Base-by-base conservation (phyloP, 2,329 filamentous ascomycete genomes). In the Diaporthe aspalathi region DNA sequence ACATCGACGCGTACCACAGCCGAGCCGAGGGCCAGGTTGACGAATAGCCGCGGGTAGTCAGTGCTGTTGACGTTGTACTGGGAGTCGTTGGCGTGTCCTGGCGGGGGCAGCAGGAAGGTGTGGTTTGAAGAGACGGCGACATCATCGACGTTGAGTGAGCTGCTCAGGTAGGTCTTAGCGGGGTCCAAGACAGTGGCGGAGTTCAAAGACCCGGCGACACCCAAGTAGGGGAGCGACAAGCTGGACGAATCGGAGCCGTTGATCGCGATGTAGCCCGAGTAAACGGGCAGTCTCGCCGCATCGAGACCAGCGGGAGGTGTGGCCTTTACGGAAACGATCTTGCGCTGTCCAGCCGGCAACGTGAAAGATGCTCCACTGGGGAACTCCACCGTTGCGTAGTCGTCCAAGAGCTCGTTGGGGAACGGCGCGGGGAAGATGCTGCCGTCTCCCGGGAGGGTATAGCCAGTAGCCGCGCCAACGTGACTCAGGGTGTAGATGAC, bases 401-500 rank as follows among this genome's bases (percentile, higher is more conserved):
- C 77, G n/a, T 78, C 74, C 1, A 81, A 76, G 7, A 84, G 77
- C 11, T 85, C 80, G 38, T 84, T 86, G 32, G 87, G 86, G 74
- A 87, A 88, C 0, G 68, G 20, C 14, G 78, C 78, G 0, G 85
- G 82, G 56, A 79, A 80, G 52, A 81, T 81, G 35, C 76, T 75
- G 43, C 72, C 76, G 2, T 77, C 74, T 32, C 75, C 75, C 1
- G 82, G 79, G 74, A 84, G 85, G 0, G 89, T 87, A 78, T 90
- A 90, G 68, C 85, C 84, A 3, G 88, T 88, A 16, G 84, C 79
- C 16, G 88, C 84, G 2, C 84, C 83, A 8, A 84, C 78, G 72
- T 89, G 83, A 32, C 82, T 83, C 14, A 92, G 79, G 9, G 82
- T 81, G 78, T 89, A 90, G 7, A 85, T 86, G 63, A 89, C 78